Conservation (phyloP, 2,329 filamentous ascomycete genomes). For the Dactylellina leptospora region DNA sequence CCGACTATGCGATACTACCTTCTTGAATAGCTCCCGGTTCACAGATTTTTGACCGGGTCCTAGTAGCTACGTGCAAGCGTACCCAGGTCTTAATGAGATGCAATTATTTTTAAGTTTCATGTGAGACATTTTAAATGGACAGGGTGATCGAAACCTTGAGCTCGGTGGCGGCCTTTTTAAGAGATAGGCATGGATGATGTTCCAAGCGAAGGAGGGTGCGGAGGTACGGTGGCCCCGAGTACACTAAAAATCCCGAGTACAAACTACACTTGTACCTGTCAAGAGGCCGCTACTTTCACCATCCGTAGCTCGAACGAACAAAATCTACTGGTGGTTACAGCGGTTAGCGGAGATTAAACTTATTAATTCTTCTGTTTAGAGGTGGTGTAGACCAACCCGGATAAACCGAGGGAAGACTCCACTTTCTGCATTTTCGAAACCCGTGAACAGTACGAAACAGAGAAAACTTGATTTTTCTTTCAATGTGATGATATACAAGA, state of each 20-base stretch:
- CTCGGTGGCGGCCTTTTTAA: background rate
- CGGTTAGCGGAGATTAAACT: slow-evolving; percentile 21
- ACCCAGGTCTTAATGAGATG: background rate
- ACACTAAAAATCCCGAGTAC: slow-evolving; percentile 1
- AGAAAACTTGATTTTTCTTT: slow-evolving; percentile 1
- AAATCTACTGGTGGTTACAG: background rate
- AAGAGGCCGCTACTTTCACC: background rate
- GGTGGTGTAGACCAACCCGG: slow-evolving; percentile 1
- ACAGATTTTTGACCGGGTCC: background rate
- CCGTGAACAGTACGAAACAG: background rate
- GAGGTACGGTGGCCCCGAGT: background rate
- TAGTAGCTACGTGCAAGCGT: background rate
- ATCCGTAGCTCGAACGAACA: background rate
- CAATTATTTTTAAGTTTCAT: background rate
- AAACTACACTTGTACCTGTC: background rate
- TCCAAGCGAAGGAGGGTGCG: slow-evolving; percentile 1
- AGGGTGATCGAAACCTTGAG: slow-evolving; percentile 1
- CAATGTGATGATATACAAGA: background rate
- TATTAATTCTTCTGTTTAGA: background rate
- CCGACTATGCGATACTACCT: slow-evolving; percentile 16
- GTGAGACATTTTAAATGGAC: slow-evolving; percentile 7
- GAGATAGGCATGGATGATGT: slow-evolving; percentile 4
- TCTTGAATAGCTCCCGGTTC: background rate
- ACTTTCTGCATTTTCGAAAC: no score
- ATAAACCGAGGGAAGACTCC: slow-evolving; percentile 6